Percentiles rank a stretch among this genome's conserved stretches.
phyloP scores from a whole-genome alignment of 768 basidiomycete genomes.

The Suillus fuscotomentosus region DNA sequence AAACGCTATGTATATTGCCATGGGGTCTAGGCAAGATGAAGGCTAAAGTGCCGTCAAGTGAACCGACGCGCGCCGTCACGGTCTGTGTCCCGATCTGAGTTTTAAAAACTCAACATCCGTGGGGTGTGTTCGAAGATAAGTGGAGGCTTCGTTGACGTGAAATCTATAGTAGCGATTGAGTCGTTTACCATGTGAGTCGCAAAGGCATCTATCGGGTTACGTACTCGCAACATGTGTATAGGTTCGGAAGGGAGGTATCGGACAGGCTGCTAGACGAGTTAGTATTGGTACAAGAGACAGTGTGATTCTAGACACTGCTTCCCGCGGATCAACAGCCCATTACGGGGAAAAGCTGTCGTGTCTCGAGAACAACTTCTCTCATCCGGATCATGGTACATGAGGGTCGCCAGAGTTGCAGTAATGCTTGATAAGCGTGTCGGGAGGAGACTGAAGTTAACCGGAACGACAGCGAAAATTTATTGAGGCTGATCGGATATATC shows the following conservation, averaged over 20 bases:
- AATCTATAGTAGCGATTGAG: background rate
- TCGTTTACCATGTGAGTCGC: background rate
- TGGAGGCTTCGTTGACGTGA: conserved; percentile 7
- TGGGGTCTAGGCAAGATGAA: background rate
- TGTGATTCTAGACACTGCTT: background rate
- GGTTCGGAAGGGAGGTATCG: background rate
- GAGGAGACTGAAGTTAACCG: background rate
- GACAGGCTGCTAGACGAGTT: background rate
- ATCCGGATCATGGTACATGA: background rate
- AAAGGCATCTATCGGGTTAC: background rate
- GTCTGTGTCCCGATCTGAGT: background rate
- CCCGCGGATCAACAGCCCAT: background rate
- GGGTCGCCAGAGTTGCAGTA: background rate
- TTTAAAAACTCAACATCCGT: conserved; percentile 21
- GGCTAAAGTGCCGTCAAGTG: background rate
- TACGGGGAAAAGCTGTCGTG: background rate
- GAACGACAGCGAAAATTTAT: background rate
- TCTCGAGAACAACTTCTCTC: background rate
- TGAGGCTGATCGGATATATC: background rate
- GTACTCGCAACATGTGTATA: background rate
- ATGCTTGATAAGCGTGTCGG: background rate
- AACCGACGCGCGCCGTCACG: background rate
- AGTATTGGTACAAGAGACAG: background rate
- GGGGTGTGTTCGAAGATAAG: conserved; percentile 20
- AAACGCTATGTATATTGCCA: background rate